A percentile compares a stretch with the other conserved stretches of the same genome.
Evolutionary conservation across 495 filamentous ascomycete species (phyloP).

Genomic region (Penicillium bialowiezense): DNA sequence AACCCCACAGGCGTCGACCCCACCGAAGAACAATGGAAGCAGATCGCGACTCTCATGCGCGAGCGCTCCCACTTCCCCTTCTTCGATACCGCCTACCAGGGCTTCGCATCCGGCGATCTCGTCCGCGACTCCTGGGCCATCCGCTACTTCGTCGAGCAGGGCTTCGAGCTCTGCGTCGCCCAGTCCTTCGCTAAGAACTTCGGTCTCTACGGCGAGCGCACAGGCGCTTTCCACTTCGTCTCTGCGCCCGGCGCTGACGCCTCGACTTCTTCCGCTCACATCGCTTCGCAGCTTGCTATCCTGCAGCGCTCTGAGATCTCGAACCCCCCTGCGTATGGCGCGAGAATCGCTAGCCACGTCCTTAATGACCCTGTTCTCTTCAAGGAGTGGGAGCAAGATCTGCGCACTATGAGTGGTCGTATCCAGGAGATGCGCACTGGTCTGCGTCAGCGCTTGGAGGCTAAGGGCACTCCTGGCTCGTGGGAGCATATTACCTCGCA

Average conservation of each 20-base stretch:
- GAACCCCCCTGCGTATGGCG: slow-evolving; percentile 93
- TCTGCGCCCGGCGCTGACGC: slow-evolving; percentile 69
- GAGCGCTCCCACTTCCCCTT: slow-evolving; percentile 88
- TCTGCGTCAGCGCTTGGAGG: slow-evolving; percentile 73
- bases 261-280: slow-evolving; percentile 53
- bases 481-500: slow-evolving; percentile 98
- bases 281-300: slow-evolving; percentile 88
- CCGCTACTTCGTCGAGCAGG: slow-evolving; percentile 87
- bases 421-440: slow-evolving; percentile 86
- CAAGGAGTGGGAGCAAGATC: slow-evolving; percentile 89
- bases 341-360: slow-evolving; percentile 75
- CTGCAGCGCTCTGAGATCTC: slow-evolving; percentile 96
- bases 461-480: slow-evolving; percentile 73
- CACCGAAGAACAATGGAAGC: slow-evolving; percentile 88
- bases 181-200: slow-evolving; percentile 99
- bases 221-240: slow-evolving; percentile 95
- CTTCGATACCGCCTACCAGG: slow-evolving; percentile 98
- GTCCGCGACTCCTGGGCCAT: slow-evolving; percentile 83
- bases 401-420: slow-evolving; percentile 89
- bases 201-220: slow-evolving; percentile 93
- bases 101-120: slow-evolving; percentile 92
- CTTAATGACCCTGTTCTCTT: slow-evolving; percentile 84
- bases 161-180: slow-evolving; percentile 92
- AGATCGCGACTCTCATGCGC: slow-evolving; percentile 74
- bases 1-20: slow-evolving; percentile 98